Evolutionary conservation across 106 monocot species (phyloP), one percentile per base, ranked within the genome.

Genomic region (Triglochin maritima): DNA sequence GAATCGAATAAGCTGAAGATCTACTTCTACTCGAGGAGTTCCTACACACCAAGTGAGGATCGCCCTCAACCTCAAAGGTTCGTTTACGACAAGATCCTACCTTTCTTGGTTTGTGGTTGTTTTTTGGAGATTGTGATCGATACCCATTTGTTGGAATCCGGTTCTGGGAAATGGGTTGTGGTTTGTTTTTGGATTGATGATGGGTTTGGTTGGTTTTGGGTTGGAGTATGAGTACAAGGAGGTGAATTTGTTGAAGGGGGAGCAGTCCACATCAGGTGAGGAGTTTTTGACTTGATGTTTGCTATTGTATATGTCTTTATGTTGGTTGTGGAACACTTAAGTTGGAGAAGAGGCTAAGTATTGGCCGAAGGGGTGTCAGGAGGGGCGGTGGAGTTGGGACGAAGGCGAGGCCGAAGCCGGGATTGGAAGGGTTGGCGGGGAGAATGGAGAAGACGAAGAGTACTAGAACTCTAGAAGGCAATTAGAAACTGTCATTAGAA

Each of bases 221-320:
- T 55, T 92, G 79, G 81, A 85, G 56, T 92, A 83, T 65, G 88
- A 88, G 74, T 88, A 83, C 83, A 92, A 81, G 72, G 74, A 85
- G 14, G 88, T 92, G 60, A 81, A 92, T 60, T 81, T 92, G 51
- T 62, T 79, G 57, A 88, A 92, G 57, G 81, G 79, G 17, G 88
- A 92, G 48, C 85, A 92, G 9, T 68, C 47, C 44, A 73, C 46
- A 67, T 83, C 83, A 62, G 88, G 88, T 88, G 47, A 70, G 76
- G n/a, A n/a, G n/a, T n/a, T n/a, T n/a, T 3, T 4, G n/a, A 10
- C 47, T 3, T 11, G 4, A 57, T 44, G 29, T 5, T 43, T 41
- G 14, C 57, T 41, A 59, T 63, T 4, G 15, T 10, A 10, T 49
- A 6, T 59, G n/a, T 41, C 46, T 74, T 46, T 16, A 9, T 43